Base-by-base conservation (phyloP, 1,284 basidiomycete species). In the Waitea zeae region DNA sequence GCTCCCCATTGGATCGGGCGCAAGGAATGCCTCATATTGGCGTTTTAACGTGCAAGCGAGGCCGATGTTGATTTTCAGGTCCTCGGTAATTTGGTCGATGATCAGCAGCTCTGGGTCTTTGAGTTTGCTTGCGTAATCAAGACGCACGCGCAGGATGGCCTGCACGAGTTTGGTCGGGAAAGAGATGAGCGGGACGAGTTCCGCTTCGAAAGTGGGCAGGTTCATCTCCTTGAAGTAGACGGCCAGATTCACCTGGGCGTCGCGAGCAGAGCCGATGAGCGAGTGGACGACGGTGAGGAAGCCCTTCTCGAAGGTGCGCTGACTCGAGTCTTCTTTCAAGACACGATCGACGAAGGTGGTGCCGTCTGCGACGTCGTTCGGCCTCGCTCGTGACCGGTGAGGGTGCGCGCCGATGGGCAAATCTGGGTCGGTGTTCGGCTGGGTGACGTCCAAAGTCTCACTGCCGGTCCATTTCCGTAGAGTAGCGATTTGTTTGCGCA, bases 151-250 rank as follows among this genome's bases (percentile, higher is more conserved):
- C 37, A 98, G 64, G 30, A 81, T 80, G 34, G 92, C 92, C 50
- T 96, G 84, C 18, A 92, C 86, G 33, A 99, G 77, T 45, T 84
- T 79, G 7, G 89, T 93, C 3, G 96, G 88, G 59, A 98, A 98
- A 17, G 83, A 82, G 40, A 96, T 90, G 41, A 98, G 70, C 31
- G 87, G 80, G 9, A 92, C 73, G n/a, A 98, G 69, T 48, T 96
- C 88, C 36, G 76, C 72, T 51, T 90, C 87, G 52, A 97, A 95
- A 3, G 81, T 83, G 1, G 95, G 93, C 3, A 98, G 72, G 43
- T 84, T 80, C 72, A 97, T 86, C 46, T 76, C 65, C 44, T 65
- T 61, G 52, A 93, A 88, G 36, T 72, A 58, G 9, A 64, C 56
- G 20, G 80, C 72, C 41, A 87, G 72, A 38, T 75, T 76, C 43